phyloP scores from a whole-genome alignment of 768 basidiomycete species.

The Trametes coccinea region DNA sequence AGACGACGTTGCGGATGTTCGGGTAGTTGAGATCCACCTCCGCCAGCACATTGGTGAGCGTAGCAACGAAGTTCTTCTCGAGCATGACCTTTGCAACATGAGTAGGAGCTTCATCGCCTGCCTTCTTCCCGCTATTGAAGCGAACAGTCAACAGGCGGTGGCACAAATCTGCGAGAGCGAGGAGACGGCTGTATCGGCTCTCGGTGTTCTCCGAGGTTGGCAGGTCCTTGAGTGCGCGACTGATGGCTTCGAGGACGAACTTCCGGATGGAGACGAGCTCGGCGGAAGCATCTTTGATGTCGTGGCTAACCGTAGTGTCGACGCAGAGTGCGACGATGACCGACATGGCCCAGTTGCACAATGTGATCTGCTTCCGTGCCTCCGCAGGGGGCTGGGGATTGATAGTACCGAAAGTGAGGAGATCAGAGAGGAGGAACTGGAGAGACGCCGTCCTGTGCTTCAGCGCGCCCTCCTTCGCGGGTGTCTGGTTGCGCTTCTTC shows the following conservation, averaged over 20 bases:
- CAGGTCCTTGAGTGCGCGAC: constrained; percentile 82
- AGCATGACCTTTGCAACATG: constrained; percentile 98
- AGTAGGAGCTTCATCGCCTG: constrained; percentile 74
- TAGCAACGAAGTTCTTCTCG: constrained; percentile 93
- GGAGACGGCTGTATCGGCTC: constrained; percentile 81
- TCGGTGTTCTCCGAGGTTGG: constrained; percentile 57
- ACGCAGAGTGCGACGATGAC: constrained; percentile 92
- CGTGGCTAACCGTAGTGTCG: constrained; percentile 66
- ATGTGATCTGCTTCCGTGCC: constrained; percentile 54
- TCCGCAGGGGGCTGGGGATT: constrained; percentile 58
- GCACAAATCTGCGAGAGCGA: constrained; percentile 85
- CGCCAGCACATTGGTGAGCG: constrained; percentile 81
- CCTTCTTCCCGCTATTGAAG: constrained; percentile 55
- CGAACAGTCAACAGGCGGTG: constrained; percentile 83
- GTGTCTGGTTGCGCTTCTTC: constrained; percentile 58
- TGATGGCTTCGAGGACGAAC: constrained; percentile 86
- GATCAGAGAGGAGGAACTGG: constrained; percentile 79
- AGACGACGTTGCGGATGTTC: constrained; percentile 81
- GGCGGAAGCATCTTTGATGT: constrained; percentile 71
- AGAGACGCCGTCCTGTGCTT: constrained; percentile 69
- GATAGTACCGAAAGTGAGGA: constrained; percentile 77
- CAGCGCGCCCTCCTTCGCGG: constrained; percentile 60
- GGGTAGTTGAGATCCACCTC: constrained; percentile 98
- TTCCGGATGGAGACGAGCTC: constrained; percentile 92
- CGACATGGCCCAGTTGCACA: constrained; percentile 88